Evolutionary conservation across 805 yeast species (phyloP).

Genomic region (Candida piceae): DNA sequence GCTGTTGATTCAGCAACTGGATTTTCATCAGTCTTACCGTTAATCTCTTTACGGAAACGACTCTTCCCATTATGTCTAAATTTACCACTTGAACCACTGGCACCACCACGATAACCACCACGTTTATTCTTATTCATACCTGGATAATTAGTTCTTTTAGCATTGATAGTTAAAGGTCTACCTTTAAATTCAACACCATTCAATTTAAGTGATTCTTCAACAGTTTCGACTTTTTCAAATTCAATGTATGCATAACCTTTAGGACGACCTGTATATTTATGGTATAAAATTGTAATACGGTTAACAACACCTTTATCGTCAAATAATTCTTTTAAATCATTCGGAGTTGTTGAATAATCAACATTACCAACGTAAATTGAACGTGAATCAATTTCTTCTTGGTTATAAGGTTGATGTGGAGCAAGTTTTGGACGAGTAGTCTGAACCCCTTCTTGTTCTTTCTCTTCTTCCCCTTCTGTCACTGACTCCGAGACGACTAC

Average conservation of each 20-base stretch:
- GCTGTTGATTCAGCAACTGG: not conserved
- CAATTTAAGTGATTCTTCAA: slow-evolving; percentile 57
- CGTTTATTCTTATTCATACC: slow-evolving; percentile 33
- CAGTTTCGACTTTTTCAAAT: slow-evolving; percentile 59
- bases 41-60: no score
- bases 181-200: slow-evolving; percentile 64
- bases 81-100: slow-evolving; percentile 8
- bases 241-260: slow-evolving; percentile 86
- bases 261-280: slow-evolving; percentile 70
- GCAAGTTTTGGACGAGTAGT: slow-evolving; percentile 15
- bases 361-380: slow-evolving; percentile 82
- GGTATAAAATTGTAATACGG: slow-evolving; percentile 71
- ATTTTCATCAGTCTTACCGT: not conserved
- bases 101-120: slow-evolving; percentile 12
- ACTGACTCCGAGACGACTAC: no score
- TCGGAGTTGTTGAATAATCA: slow-evolving; percentile 70
- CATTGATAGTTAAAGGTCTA: slow-evolving; percentile 60
- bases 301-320: slow-evolving; percentile 65
- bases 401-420: slow-evolving; percentile 30
- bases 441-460: slow-evolving; percentile 1
- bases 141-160: slow-evolving; percentile 78
- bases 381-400: slow-evolving; percentile 62
- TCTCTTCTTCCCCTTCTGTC: not conserved
- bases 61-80: no score
- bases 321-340: slow-evolving; percentile 71